Conservation (phyloP, 345 rosid species). For the Nasturtium officinale region DNA sequence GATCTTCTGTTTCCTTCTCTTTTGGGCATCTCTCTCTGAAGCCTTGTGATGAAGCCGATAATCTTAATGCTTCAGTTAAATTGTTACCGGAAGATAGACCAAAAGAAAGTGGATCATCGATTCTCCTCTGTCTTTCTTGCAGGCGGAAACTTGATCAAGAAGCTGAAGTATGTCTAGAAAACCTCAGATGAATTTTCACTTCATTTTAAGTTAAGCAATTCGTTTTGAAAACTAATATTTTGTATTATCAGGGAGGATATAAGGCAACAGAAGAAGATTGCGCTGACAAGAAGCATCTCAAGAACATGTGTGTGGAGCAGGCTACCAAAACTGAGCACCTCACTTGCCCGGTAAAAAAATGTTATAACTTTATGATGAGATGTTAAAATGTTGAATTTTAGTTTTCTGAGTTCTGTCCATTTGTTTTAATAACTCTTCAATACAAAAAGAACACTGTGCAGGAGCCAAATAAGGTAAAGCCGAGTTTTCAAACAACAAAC, state of each 20-base stretch:
- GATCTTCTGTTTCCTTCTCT: slow-evolving; percentile 78
- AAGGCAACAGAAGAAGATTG: slow-evolving; percentile 57
- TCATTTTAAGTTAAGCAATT: not conserved
- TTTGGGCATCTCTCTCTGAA: slow-evolving; percentile 78
- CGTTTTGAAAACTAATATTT: too few relatives aligned
- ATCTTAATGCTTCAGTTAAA: slow-evolving; percentile 49
- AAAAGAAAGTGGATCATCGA: slow-evolving; percentile 41
- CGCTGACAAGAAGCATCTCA: slow-evolving; percentile 48
- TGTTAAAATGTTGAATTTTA: not conserved
- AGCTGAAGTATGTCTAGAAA: slow-evolving; percentile 34
- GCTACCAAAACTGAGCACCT: slow-evolving; percentile 75
- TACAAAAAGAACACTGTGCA: slow-evolving; percentile 37
- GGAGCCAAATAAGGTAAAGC: slow-evolving; percentile 45
- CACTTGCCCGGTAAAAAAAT: slow-evolving; percentile 50
- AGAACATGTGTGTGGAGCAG: slow-evolving; percentile 65
- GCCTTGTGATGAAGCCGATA: slow-evolving; percentile 64
- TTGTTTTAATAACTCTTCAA: slow-evolving; percentile 32
- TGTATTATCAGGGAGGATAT: slow-evolving; percentile 28
- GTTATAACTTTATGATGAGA: slow-evolving; percentile 15
- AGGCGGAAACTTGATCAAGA: slow-evolving; percentile 54
- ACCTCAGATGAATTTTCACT: slow-evolving; percentile 9
- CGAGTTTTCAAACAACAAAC: not conserved
- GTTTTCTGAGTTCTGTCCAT: slow-evolving; percentile 20
- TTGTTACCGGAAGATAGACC: slow-evolving; percentile 43
- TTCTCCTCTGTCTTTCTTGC: slow-evolving; percentile 72